phyloP scores from a whole-genome alignment of 805 yeast species.

The Sugiyamaella boreocaroliniensis region DNA sequence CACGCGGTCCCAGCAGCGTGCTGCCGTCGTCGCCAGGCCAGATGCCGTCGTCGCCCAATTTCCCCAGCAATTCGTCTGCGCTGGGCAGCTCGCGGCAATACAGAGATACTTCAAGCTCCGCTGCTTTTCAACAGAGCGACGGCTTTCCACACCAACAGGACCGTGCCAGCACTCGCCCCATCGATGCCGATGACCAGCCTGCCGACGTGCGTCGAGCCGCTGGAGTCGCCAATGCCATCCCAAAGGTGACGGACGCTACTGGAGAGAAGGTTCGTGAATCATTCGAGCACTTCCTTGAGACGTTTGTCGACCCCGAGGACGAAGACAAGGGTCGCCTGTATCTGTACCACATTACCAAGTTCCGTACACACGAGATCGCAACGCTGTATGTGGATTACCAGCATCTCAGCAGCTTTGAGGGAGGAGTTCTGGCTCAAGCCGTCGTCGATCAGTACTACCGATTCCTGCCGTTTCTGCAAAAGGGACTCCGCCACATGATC shows the following conservation, averaged over 20 bases:
- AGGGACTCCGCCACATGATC: conserved; percentile 67
- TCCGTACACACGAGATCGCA: conserved; percentile 66
- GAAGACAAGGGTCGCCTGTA: conserved; percentile 44
- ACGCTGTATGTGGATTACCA: conserved; percentile 82
- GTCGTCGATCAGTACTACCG: conserved; percentile 88
- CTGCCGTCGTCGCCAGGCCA: conserved; percentile 4
- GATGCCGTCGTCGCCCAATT: neutral
- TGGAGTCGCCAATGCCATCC: conserved; percentile 43
- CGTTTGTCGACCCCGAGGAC: conserved; percentile 43
- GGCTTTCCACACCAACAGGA: conserved; percentile 2
- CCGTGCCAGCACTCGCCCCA: neutral
- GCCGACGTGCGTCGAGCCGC: conserved; percentile 8
- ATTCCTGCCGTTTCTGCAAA: conserved; percentile 75
- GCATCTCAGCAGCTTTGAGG: conserved; percentile 64
- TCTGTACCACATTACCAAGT: conserved; percentile 70
- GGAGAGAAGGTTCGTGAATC: conserved; percentile 92
- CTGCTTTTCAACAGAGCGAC: conserved; percentile 6
- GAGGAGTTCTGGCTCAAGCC: conserved; percentile 81
- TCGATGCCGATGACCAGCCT: conserved; percentile 9
- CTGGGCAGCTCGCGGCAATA: neutral
- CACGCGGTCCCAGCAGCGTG: neutral
- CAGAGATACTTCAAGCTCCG: conserved; percentile 3
- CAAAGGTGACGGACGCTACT: conserved; percentile 82
- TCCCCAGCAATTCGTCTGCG: neutral
- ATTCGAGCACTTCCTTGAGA: conserved; percentile 76